phyloP scores from a whole-genome alignment of 2,329 filamentous ascomycete genomes.

The Trichoderma oligosporum region DNA sequence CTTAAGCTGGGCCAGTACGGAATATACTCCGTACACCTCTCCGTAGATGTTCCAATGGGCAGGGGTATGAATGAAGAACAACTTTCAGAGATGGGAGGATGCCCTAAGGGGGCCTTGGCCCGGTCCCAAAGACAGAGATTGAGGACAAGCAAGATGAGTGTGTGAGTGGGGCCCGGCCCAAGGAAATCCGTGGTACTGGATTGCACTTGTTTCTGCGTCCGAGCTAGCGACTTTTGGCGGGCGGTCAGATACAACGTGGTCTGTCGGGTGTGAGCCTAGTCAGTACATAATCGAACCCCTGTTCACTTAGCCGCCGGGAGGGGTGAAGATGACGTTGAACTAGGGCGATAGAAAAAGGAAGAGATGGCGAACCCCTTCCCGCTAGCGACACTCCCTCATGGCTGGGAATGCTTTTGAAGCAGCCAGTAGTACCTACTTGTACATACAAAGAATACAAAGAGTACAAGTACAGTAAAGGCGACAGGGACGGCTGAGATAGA shows the following conservation, averaged over 20 bases:
- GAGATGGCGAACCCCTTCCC: not conserved
- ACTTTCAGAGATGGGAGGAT: conserved; percentile 15
- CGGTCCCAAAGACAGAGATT: conserved; percentile 18
- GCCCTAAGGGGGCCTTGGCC: conserved; percentile 17
- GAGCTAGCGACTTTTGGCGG: conserved; percentile 28
- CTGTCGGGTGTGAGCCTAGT: conserved; percentile 17
- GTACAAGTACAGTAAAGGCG: conserved; percentile 1
- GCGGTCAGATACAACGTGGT: conserved; percentile 26
- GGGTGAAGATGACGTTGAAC: conserved; percentile 3
- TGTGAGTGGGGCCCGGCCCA: conserved; percentile 26
- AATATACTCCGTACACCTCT: conserved; percentile 16
- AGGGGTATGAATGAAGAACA: conserved; percentile 10
- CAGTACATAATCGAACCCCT: not conserved
- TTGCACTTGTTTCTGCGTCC: conserved; percentile 31
- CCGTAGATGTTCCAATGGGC: conserved; percentile 19
- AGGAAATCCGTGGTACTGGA: conserved; percentile 34
- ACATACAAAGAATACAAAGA: too few relatives aligned
- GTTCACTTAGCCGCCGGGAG: conserved; percentile 4
- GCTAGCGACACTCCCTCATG: conserved; percentile 8
- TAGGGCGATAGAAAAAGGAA: not conserved
- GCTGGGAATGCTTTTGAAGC: conserved; percentile 8
- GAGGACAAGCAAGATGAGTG: conserved; percentile 21
- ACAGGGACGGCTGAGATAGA: conserved; percentile 14
- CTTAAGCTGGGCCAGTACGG: conserved; percentile 18
- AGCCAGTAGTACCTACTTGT: too few relatives aligned